Conservation (phyloP, 1,284 basidiomycete genomes). For the Athelia sp. region DNA sequence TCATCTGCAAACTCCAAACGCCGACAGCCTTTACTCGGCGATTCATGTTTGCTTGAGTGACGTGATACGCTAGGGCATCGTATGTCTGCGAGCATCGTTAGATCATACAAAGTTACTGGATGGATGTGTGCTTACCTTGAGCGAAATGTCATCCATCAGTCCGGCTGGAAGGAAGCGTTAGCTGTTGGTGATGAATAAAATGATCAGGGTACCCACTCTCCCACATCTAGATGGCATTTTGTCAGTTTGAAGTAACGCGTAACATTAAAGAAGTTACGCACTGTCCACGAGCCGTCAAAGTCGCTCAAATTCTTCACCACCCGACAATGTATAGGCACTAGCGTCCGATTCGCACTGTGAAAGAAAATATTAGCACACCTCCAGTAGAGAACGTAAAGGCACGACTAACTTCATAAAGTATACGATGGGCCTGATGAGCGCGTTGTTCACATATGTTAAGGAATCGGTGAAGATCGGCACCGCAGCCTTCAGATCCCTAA, state of each 20-base stretch:
- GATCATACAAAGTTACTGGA: neutral
- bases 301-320: slow-evolving; percentile 76
- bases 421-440: slow-evolving; percentile 95
- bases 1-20: slow-evolving; percentile 76
- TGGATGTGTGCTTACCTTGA: slow-evolving; percentile 52
- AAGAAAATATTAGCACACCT: slow-evolving; percentile 11
- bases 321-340: slow-evolving; percentile 88
- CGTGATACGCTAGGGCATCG: slow-evolving; percentile 89
- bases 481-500: slow-evolving; percentile 94
- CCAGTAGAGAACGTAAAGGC: too few relatives aligned
- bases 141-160: slow-evolving; percentile 75
- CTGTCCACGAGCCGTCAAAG: slow-evolving; percentile 89
- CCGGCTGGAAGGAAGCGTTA: slow-evolving; percentile 45
- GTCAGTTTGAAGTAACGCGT: slow-evolving; percentile 7
- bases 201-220: slow-evolving; percentile 54
- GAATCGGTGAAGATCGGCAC: slow-evolving; percentile 89
- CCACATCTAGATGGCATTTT: slow-evolving; percentile 60
- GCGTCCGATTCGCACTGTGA: slow-evolving; percentile 78
- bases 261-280: slow-evolving; percentile 31
- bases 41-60: slow-evolving; percentile 82
- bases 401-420: slow-evolving; percentile 91
- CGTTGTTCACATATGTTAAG: slow-evolving; percentile 89
- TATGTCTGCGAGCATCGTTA: slow-evolving; percentile 52
- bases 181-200: too few relatives aligned
- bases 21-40: slow-evolving; percentile 83